Base-by-base conservation (phyloP, 257 asterid species). In the Salvia hispanica region DNA sequence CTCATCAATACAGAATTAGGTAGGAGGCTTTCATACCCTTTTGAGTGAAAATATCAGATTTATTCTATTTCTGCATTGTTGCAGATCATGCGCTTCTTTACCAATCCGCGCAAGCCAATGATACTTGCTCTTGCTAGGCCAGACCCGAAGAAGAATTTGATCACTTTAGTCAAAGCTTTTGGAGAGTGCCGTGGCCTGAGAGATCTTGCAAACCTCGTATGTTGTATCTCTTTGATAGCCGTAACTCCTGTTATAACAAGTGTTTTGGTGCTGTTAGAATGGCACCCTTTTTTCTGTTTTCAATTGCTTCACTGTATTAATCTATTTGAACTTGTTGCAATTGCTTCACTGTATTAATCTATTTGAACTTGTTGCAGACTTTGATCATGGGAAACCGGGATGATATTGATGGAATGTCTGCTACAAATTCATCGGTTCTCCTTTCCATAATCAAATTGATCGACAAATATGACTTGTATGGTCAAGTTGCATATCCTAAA, bases 91-190 rank as follows among this genome's bases (percentile, higher is more conserved):
- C 92, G 95, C 48, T 89, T 89, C 87, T 83, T 89, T 62, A 80
- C 86, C 75, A 89, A 89, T 82, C 90, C 96, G 3, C 88, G 77
- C 74, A 89, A 89, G 82, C 96, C 96, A 75, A 84, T 87, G 83
- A 87, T 89, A 79, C 96, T 89, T 53, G 96, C 95, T 56, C 95
- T 89, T 72, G 95, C 96, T 57, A 87, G 96, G 80, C 95, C 96
- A 37, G 96, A 89, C 80, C 96, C 95, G 11, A 89, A 89, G 79
- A 89, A 89, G 84, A 89, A 89, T 76, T 70, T 89, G 57, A 85
- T 82, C 71, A 89, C 87, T 76, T 64, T 89, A 62, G 96, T 89
- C 45, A 89, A 89, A 77, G 96, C 96, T 77, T 89, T 89, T 72
- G 96, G 96, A 70, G 96, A 87, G 71, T 85, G 96, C 62, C 88